These are phyloP conservation scores for Heliamphora exappendiculata DNA, from an alignment of 148 eudicot species.

Conservation along the genomic window DNA sequence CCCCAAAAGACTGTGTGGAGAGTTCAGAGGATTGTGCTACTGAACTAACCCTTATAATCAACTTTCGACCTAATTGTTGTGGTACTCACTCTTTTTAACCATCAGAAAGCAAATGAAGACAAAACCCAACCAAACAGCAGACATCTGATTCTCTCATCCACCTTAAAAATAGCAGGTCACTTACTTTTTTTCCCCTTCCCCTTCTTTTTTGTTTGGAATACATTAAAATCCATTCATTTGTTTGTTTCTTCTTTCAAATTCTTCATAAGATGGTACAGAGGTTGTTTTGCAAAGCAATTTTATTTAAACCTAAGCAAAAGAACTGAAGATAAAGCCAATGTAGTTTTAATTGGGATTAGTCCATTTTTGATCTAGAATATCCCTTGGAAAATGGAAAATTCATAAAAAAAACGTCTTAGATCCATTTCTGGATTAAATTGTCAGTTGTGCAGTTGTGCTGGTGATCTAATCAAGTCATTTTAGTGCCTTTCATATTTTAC, in stretches of 20 bases:
- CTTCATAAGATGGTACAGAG: neutral
- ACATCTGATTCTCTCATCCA: neutral
- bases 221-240: neutral
- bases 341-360: neutral
- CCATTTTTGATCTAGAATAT: neutral
- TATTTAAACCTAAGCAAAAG: neutral
- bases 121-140: neutral
- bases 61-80: neutral
- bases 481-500: neutral
- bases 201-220: neutral
- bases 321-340: neutral
- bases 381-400: neutral
- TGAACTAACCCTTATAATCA: neutral
- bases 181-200: too few species aligned
- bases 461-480: neutral
- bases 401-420: neutral
- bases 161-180: neutral
- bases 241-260: neutral
- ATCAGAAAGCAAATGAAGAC: neutral
- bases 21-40: neutral
- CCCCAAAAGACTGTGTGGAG: neutral
- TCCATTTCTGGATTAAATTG: slow-evolving; percentile 7
- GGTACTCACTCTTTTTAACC: neutral
- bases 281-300: neutral
- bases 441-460: neutral